Evolutionary conservation across 192 early-diverging fungal species (phyloP), one percentile per base, ranked within the genome.

Genomic region (Mortierella antarctica): DNA sequence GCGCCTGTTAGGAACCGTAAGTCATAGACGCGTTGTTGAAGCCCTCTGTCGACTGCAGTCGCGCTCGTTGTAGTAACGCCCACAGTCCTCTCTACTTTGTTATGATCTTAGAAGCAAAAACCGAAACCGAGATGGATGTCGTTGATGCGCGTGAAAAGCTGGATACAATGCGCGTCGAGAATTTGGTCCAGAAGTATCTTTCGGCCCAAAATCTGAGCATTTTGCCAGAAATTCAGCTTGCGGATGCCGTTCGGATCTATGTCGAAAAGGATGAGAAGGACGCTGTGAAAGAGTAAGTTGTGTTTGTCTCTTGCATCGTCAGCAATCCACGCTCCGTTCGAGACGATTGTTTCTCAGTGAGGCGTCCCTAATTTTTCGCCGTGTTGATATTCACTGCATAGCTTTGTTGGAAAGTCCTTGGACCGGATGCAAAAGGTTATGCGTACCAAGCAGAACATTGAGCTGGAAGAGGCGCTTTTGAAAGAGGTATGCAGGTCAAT

Each of bases 261-360:
- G 93, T 96, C 4, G 92, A 94, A 55, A 96, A 96, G 83, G 92
- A 95, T 57, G 95, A 96, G 46, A 90, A 87, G 63, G 93, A 95
- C 44, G 95, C 94, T 6, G 93, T 96, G 57, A 83, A 85, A 70
- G 91, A 93, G 85, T 95, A 80, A 65, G 66, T 40, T 58, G 31
- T 31, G 1, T 31, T 31, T 31, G 31, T 31, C 31, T 31, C 31
- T 3, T 31, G 31, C 3, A 31, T 31, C 3, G 31, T 3, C 3
- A 1, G 31, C 31, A 3, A 31, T 31, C 31, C 31, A 31, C 31
- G 31, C 31, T 31, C 31, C 31, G 31, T 3, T 31, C 31, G 31
- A 31, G 3, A 31, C 31, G 31, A 31, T 31, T 31, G 31, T 31
- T 31, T 31, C 31, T 31, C 31, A 31, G 31, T 31, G 1, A 31